These are phyloP conservation scores for Glycine tomentella DNA, from an alignment of 306 rosid species.

Conservation along the genomic window DNA sequence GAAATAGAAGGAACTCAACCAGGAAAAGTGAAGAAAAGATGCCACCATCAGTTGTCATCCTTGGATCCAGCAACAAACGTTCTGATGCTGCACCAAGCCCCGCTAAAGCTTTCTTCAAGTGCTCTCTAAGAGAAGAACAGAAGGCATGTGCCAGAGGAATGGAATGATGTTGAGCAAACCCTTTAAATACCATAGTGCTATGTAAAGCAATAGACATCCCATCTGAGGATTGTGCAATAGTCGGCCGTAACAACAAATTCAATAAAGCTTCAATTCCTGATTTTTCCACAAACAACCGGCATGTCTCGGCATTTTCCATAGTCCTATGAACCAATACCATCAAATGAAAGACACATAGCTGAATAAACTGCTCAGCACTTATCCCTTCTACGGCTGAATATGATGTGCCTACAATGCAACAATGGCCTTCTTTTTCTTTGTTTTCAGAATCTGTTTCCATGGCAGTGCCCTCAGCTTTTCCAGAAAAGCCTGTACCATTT, in stretches of 20 bases:
- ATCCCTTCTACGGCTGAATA: slow-evolving; percentile 75
- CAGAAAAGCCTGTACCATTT: slow-evolving; percentile 51
- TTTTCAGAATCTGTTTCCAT: slow-evolving; percentile 97
- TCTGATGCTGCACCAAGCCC: slow-evolving; percentile 74
- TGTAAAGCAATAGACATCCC: slow-evolving; percentile 96
- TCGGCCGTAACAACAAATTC: slow-evolving; percentile 80
- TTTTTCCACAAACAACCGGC: slow-evolving; percentile 96
- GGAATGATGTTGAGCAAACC: slow-evolving; percentile 97
- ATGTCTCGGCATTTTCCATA: slow-evolving; percentile 95
- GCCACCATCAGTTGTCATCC: slow-evolving; percentile 67
- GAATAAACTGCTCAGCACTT: slow-evolving; percentile 79
- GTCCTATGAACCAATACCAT: slow-evolving; percentile 95
- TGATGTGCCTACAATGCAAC: slow-evolving; percentile 62
- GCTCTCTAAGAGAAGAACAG: slow-evolving; percentile 83
- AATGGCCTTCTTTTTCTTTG: slow-evolving; percentile 65
- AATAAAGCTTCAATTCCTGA: slow-evolving; percentile 90
- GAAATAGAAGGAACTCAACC: slow-evolving; percentile 94
- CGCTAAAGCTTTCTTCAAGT: slow-evolving; percentile 79
- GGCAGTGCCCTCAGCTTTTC: slow-evolving; percentile 71
- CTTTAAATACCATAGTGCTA: slow-evolving; percentile 98
- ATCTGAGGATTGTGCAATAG: slow-evolving; percentile 88
- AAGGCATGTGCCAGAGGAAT: slow-evolving; percentile 87
- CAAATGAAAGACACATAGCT: slow-evolving; percentile 84
- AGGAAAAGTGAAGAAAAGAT: slow-evolving; percentile 81
- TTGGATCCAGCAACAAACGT: slow-evolving; percentile 78